A percentile compares a stretch with the other conserved stretches of the same genome.
Conservation (phyloP, 2,329 filamentous ascomycete species). For the Diaporthe eres region DNA sequence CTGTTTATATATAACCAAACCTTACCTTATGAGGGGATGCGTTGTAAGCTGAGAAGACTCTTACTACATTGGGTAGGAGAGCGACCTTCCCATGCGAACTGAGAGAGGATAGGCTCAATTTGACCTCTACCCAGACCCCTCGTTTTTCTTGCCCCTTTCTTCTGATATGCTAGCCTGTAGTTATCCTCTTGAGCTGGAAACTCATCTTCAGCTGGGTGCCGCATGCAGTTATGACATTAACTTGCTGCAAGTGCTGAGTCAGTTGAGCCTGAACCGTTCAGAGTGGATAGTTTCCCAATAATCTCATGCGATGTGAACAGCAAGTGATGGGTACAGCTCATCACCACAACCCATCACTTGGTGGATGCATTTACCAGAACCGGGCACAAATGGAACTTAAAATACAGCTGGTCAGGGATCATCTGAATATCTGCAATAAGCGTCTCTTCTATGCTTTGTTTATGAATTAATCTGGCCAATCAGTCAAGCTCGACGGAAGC, state of each 20-base stretch:
- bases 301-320: background rate
- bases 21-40: no score
- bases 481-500: constrained; percentile 51
- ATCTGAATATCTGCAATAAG: background rate
- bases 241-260: background rate
- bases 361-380: background rate
- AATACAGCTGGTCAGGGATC: background rate
- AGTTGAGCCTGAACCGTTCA: background rate
- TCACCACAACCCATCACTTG: background rate
- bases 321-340: background rate
- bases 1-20: no score
- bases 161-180: background rate
- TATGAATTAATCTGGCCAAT: constrained; percentile 8
- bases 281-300: background rate
- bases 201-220: background rate
- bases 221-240: background rate
- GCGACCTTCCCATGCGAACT: background rate
- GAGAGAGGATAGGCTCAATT: background rate
- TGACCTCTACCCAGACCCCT: background rate
- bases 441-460: constrained; percentile 4
- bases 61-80: background rate
- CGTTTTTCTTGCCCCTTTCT: constrained; percentile 9
- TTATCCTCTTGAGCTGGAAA: background rate
- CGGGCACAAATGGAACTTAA: background rate
- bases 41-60: no score